Conservation (phyloP, 345 rosid species). For the Turnera subulata region DNA sequence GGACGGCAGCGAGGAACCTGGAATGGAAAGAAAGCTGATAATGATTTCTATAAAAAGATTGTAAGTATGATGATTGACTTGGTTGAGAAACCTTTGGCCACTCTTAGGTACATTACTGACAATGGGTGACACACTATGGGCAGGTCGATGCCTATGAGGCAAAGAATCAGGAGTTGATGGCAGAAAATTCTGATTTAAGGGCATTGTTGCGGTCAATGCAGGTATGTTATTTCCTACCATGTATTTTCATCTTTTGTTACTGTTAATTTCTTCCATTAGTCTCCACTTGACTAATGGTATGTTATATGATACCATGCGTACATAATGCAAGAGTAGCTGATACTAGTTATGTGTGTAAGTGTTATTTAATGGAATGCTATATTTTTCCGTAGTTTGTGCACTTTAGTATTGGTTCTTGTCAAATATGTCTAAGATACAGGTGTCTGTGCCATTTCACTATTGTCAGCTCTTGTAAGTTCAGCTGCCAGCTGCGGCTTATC, state of each 20-base stretch:
- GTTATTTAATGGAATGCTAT: no score
- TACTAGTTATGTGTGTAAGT: no score
- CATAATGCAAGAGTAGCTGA: no score
- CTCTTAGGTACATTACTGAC: neutral
- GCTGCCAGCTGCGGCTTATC: no score
- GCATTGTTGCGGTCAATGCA: constrained; percentile 88
- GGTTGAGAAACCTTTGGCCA: constrained; percentile 1
- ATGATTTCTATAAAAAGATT: constrained; percentile 91
- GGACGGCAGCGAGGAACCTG: constrained; percentile 98
- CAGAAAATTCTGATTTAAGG: constrained; percentile 86
- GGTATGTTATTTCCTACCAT: constrained; percentile 27
- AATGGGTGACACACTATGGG: constrained; percentile 14
- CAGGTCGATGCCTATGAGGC: constrained; percentile 97
- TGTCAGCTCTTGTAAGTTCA: no score
- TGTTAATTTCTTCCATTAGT: constrained; percentile 1
- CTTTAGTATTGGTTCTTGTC: neutral
- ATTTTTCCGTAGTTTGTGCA: neutral
- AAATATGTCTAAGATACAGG: no score
- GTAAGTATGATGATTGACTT: constrained; percentile 38
- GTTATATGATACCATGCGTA: neutral
- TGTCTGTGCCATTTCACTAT: no score
- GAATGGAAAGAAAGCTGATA: constrained; percentile 96
- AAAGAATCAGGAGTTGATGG: constrained; percentile 84
- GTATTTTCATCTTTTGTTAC: neutral
- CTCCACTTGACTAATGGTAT: neutral